Base-by-base conservation (phyloP, 345 rosid genomes). In the Eucalyptus marginata region DNA sequence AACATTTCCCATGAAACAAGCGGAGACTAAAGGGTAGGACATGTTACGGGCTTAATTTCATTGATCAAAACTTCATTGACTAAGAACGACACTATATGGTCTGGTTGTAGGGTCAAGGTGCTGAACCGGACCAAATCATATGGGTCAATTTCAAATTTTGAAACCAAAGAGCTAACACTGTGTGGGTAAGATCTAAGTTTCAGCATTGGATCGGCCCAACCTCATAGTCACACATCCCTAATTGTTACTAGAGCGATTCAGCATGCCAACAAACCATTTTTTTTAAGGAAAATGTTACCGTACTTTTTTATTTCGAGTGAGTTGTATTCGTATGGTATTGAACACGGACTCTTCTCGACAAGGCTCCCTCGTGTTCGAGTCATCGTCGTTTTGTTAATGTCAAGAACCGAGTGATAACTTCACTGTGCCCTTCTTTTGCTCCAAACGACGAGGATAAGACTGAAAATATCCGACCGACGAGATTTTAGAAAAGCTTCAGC, bases 111-210 rank as follows among this genome's bases (percentile, higher is more conserved):
- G 79, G 40, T 15, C 22, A 3, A 33, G 1, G 43, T 66, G 79
- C 3, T 4, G 1, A 66, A 31, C 3, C 4, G 0, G 0, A 4
- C 3, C 43, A 8, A 0, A 31, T 10, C 43, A 66, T 31, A 66
- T 5, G 6, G 36, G 76, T 66, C 40, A 3, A 10, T 18, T 36
- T 9, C 0, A 9, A 0, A 9, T 71, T 18, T 2, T 11, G 2
- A 71, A 71, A 71, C 5, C 7, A 0, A 18, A 10, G 4, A 33
- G 0, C 25, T 2, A 0, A 5, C 4, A 36, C 14, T 5, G 0
- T 71, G 8, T 2, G 3, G 13, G 2, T 71, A 71, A 22, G 14
- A 71, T 71, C 46, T 0, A 71, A 71, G 46, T 20, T 31, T 31
- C 12, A 31, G 18, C 11, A 2, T 31, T 33, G 24, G 7, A 33